Conservation (phyloP, 2,329 filamentous ascomycete species). For the Ceratocystis lukuohia region DNA sequence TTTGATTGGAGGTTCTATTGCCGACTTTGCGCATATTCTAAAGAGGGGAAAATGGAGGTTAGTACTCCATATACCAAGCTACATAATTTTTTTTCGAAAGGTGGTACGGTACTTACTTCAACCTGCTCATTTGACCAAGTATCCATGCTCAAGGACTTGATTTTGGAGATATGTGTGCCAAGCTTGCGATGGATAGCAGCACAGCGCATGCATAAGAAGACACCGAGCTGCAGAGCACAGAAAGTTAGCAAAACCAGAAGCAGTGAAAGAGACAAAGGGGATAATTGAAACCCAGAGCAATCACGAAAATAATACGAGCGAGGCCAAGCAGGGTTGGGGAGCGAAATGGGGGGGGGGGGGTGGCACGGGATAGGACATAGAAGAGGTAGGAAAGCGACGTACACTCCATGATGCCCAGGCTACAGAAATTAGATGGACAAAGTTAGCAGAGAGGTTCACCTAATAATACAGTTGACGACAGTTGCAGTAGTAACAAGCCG, state of each 20-base stretch:
- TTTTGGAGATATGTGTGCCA: slow-evolving; percentile 94
- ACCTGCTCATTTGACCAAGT: slow-evolving; percentile 94
- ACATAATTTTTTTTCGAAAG: not conserved
- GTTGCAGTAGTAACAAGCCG: not conserved
- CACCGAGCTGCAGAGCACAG: slow-evolving; percentile 52
- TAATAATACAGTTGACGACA: not conserved
- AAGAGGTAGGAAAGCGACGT: slow-evolving; percentile 30
- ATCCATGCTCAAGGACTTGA: slow-evolving; percentile 98
- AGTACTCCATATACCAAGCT: not conserved
- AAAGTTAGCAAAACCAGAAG: not conserved
- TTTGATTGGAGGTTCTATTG: slow-evolving; percentile 72
- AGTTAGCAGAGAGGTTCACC: slow-evolving; percentile 19
- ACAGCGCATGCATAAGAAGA: slow-evolving; percentile 97
- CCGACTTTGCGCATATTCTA: slow-evolving; percentile 92
- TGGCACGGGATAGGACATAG: not conserved
- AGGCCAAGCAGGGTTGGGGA: not conserved
- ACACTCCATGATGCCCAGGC: slow-evolving; percentile 97
- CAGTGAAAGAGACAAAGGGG: not conserved
- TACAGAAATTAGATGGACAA: slow-evolving; percentile 27
- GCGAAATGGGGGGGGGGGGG: not conserved
- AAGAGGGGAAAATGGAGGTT: not conserved
- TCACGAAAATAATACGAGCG: not conserved
- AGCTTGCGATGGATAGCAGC: slow-evolving; percentile 89
- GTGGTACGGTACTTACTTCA: slow-evolving; percentile 49
- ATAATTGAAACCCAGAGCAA: not conserved